Base-by-base conservation (phyloP, 352 stramenopile species). In the Halophytophthora polymorphica region DNA sequence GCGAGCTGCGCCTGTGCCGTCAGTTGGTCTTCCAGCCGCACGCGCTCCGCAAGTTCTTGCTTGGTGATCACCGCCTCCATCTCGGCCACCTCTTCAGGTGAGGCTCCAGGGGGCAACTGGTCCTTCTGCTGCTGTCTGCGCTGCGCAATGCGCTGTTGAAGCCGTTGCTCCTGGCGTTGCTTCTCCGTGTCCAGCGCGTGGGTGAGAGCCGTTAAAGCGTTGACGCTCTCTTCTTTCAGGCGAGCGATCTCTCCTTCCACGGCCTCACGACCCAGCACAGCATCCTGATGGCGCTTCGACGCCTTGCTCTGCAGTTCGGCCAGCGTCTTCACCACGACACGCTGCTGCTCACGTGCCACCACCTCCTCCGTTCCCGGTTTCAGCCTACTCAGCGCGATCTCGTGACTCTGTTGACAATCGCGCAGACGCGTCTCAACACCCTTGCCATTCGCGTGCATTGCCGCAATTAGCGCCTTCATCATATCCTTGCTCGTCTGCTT, bases 101-200 rank as follows among this genome's bases (percentile, higher is more conserved):
- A 61, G 2, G 61, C 54, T 8, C 43, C 51, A 19, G 23, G 23
- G 6, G 61, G 43, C 15, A 63, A 37, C n/a, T 56, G 47, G 7
- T 50, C 51, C 18, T 45, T 42, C 25, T 65, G 63, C n/a, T 68
- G 53, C 18, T 61, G 43, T 5, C 58, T 38, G 2, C 54, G 44
- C 35, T 69, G 63, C 0, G 47, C 31, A 39, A 72, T 66, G 13
- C 63, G 59, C 12, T 72, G 58, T 7, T 66, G 50, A 11, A 72
- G 38, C 33, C 42, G 53, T 22, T 69, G 54, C 29, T 66, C 46
- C 29, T 72, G 63, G 18, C 50, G 54, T 28, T 46, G 50, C 39
- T 66, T 69, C 29, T 72, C 63, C 10, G 50, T 50, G 1, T 66
- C 42, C 22, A 69, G 21, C 10, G 58, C 29, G 1, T 55, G 28